Base-by-base conservation (phyloP, 139 green algal genomes). In the Coccomyxa sp. region DNA sequence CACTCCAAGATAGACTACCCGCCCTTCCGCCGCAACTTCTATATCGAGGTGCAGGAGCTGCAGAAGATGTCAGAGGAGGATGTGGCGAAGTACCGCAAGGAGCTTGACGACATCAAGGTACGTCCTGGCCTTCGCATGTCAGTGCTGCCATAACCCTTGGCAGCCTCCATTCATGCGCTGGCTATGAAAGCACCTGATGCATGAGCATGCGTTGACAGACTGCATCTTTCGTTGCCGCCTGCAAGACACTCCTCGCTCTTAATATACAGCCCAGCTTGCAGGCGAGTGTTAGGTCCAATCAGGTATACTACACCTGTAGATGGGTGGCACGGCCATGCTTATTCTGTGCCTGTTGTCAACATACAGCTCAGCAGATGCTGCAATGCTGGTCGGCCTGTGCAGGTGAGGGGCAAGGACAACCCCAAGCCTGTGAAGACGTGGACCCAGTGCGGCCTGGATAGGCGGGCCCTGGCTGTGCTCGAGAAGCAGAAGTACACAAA, bases 11-110 rank as follows among this genome's bases (percentile, higher is more conserved):
- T 97, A 31, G 75, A 87, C 35, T 97, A 96, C 90, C 78, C 82
- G 12, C 88, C 93, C 40, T 97, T 98, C 89, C 84, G 93, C 37
- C 89, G 93, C 71, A 91, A 93, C 79, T 97, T 97, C 78, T 97
- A 97, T 84, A 94, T 93, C 31, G 93, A 96, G 84, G 81, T 93
- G 10, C 84, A 88, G 8, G 93, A 96, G 80, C 80, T 98, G 39
- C 78, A 85, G 0, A 81, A 80, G 39, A 91, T 98, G 89, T 91
- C 76, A 7, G 79, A 87, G 0, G 86, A 85, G 35, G 88, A 98
- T 76, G 89, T 97, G 75, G 84, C 85, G 8, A 88, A 85, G 34
- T 81, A 92, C 55, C 82, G 95, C 0, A 90, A 92, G 58, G 79
- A 90, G 68, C 84, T 95, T 35, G 90, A 93, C 50, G 92, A 88